Percentiles rank a stretch among this genome's conserved stretches.
phyloP scores from a whole-genome alignment of 2,329 filamentous ascomycete genomes.

The Zymoseptoria brevis region DNA sequence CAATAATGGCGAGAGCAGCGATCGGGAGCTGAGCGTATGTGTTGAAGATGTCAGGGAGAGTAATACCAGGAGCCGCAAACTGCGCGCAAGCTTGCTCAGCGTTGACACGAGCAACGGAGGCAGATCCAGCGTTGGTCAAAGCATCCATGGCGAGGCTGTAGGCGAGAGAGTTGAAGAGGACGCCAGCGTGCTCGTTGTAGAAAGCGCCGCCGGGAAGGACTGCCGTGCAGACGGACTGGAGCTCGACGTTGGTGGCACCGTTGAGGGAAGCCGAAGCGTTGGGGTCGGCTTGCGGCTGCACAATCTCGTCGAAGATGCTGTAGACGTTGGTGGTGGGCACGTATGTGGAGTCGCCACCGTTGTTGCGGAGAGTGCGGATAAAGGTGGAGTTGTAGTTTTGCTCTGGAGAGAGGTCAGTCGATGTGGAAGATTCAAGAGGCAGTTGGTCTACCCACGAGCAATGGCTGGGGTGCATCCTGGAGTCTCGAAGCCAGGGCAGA shows the following conservation, averaged over 20 bases:
- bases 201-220: slow-evolving; percentile 31
- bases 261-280: slow-evolving; percentile 40
- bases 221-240: slow-evolving; percentile 38
- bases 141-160: slow-evolving; percentile 41
- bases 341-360: slow-evolving; percentile 45
- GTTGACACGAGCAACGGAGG: slow-evolving; percentile 32
- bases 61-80: slow-evolving; percentile 31
- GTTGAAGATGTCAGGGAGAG: slow-evolving; percentile 36
- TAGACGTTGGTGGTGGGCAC: slow-evolving; percentile 50
- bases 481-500: slow-evolving; percentile 23
- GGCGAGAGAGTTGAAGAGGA: slow-evolving; percentile 42
- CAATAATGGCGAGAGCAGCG: slow-evolving; percentile 29
- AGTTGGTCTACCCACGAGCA: slow-evolving; percentile 22
- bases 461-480: slow-evolving; percentile 33
- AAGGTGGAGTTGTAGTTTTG: slow-evolving; percentile 41
- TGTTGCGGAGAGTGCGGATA: slow-evolving; percentile 35
- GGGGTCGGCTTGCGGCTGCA: slow-evolving; percentile 42
- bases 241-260: slow-evolving; percentile 36
- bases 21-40: slow-evolving; percentile 36
- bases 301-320: slow-evolving; percentile 43
- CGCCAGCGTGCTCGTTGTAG: slow-evolving; percentile 42
- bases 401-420: slow-evolving; percentile 19
- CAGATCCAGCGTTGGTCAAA: slow-evolving; percentile 40
- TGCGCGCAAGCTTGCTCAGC: slow-evolving; percentile 31
- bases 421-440: not conserved